These are phyloP conservation scores for Gautieria morchelliformis DNA, from an alignment of 768 basidiomycete species.

Conservation along the genomic window DNA sequence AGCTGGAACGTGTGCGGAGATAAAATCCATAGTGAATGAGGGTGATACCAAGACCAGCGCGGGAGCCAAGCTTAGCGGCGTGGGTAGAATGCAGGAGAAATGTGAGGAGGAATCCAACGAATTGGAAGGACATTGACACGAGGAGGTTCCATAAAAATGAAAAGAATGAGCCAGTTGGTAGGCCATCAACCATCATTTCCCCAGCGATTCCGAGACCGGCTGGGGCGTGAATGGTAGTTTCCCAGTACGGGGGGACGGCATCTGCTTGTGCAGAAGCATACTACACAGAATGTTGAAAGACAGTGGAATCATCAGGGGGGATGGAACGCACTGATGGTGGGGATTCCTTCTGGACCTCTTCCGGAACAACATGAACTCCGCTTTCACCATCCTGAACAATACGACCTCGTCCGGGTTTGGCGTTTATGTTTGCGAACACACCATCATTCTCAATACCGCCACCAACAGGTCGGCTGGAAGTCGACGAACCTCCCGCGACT, in stretches of 20 bases:
- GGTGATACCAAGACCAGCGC: constrained; percentile 88
- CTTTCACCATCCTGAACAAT: constrained; percentile 11
- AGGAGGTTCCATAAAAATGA: constrained; percentile 72
- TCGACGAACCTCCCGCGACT: constrained; percentile 30
- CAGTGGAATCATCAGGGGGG: background rate
- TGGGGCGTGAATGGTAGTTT: constrained; percentile 86
- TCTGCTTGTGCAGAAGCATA: constrained; percentile 85
- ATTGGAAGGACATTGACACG: constrained; percentile 94
- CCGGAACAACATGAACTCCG: constrained; percentile 53
- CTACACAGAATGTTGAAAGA: background rate
- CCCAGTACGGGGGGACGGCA: constrained; percentile 92
- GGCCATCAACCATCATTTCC: constrained; percentile 87
- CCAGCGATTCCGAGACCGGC: constrained; percentile 50
- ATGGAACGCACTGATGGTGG: constrained; percentile 51
- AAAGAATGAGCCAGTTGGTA: constrained; percentile 77
- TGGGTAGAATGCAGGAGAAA: constrained; percentile 89
- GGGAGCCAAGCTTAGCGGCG: constrained; percentile 87
- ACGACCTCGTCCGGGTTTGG: constrained; percentile 51
- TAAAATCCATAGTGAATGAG: constrained; percentile 89
- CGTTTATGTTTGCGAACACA: constrained; percentile 89
- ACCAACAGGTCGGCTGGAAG: constrained; percentile 36
- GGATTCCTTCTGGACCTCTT: constrained; percentile 68
- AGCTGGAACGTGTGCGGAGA: constrained; percentile 35
- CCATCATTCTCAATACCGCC: constrained; percentile 82
- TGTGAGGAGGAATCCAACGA: constrained; percentile 86